Evolutionary conservation across 2,329 filamentous ascomycete genomes (phyloP), one percentile per base, ranked within the genome.

Genomic region (Dactylellina haptotyla): DNA sequence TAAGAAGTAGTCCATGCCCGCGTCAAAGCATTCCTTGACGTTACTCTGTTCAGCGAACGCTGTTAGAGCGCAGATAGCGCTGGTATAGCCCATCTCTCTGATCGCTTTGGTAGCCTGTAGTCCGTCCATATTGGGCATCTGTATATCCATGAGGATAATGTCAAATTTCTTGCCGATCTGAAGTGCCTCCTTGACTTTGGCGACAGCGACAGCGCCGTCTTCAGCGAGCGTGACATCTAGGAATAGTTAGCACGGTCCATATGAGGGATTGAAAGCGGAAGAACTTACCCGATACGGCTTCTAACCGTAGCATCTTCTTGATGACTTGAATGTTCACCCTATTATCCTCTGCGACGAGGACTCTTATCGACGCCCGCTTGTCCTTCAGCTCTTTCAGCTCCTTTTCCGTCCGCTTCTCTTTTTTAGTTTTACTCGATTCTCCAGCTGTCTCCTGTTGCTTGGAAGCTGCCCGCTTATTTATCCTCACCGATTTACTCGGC

Each of bases 101-200:
- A 97, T 97, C 34, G 95, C 83, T 10, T 89, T 87, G 0, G 93
- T 97, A 46, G 90, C 93, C 79, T 97, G 90, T 25, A 97, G 83
- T 1, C 93, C 93, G 78, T 97, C 93, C 16, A 97, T 85, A 75
- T 95, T 96, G 4, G 93, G 93, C 93, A 97, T 97, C 81, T 91
- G 91, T 4, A 96, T 89, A 77, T 97, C 93, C 93, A 96, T 97
- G 79, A 97, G 94, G 75, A 97, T 94, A 23, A 97, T 84, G 77
- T 96, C 92, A 79, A 93, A 97, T 1, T 86, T 86, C 58, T 86
- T 84, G 62, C 89, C 86, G 23, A 85, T 85, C 54, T 89, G 87
- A 90, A 96, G 95, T 75, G 88, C 90, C 14, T 88, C 88, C 79
- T 92, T 93, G 76, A 97, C 93, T 28, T 90, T 84, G 73, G 96